phyloP scores from a whole-genome alignment of 441 rosid species.

The Theobroma grandiflorum region DNA sequence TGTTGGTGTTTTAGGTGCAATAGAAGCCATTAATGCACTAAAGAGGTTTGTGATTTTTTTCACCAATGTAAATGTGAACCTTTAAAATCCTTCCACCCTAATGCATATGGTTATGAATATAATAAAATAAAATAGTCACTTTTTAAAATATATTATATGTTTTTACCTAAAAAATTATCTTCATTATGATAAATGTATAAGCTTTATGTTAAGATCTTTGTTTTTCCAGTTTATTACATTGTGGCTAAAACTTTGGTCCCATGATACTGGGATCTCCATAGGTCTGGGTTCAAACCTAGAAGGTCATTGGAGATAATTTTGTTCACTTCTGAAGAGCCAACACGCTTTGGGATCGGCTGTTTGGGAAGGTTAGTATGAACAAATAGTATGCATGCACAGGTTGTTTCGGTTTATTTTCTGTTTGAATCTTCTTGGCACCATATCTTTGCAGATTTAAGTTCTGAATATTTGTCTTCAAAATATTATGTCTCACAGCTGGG shows the following conservation, averaged over 20 bases:
- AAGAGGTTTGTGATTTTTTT: constrained; percentile 55
- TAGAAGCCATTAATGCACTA: constrained; percentile 86
- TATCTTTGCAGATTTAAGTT: constrained; percentile 16
- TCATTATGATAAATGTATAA: constrained; percentile 3
- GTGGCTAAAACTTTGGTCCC: not conserved
- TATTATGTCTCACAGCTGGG: not conserved
- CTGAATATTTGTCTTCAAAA: not conserved
- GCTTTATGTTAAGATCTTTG: constrained; percentile 15
- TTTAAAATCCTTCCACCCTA: constrained; percentile 17
- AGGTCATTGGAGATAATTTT: constrained; percentile 82
- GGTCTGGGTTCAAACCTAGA: constrained; percentile 87
- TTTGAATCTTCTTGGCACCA: not conserved
- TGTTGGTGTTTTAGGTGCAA: constrained; percentile 93
- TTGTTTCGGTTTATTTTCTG: not conserved
- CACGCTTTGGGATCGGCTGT: constrained; percentile 92
- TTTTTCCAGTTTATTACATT: not conserved
- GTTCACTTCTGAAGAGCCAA: constrained; percentile 97
- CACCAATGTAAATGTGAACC: constrained; percentile 1
- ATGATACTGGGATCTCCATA: constrained; percentile 31
- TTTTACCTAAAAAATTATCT: not conserved
- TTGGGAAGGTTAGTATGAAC: constrained; percentile 77
- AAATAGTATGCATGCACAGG: not conserved
- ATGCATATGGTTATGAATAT: not conserved
- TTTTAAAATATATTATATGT: not conserved
- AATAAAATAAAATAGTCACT: too few species aligned